Evolutionary conservation across 345 rosid genomes (phyloP), one percentile per base, ranked within the genome.

Genomic region (Bretschneidera sinensis): DNA sequence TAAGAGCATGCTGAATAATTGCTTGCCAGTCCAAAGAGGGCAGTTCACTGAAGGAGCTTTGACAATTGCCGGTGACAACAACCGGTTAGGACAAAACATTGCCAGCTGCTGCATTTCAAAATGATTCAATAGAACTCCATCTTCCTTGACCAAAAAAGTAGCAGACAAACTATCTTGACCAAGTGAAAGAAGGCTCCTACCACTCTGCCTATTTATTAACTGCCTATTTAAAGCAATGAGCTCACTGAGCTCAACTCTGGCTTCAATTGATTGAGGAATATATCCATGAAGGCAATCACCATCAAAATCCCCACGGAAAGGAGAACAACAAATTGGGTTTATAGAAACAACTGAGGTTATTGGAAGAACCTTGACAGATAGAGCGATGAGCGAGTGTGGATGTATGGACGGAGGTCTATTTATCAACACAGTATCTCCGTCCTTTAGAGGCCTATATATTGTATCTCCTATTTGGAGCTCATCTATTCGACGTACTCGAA

Each of bases 241-340:
- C 74, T 90, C 97, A 1, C 31, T 75, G 0, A 94, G 92, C 86
- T 94, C 99, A 9, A 77, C 86, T 50, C 78, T 79, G 0, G 95
- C 72, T 35, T 78, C 84, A 35, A 94, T 63, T 0, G 97, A 86
- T 68, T 94, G 97, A 25, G 99, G 95, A 72, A 94, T 80, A 60
- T 85, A 94, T 14, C 99, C 99, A 52, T 94, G 99, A 23, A 94
- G 76, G 75, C 99, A 94, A 58, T 90, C 99, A 6, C 99, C 99
- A 58, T 94, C 99, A 53, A 94, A 94, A 72, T 94, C 99, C 10
- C 96, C 99, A 43, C 88, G 91, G 33, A 94, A 80, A 19, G 99
- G 99, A 18, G 85, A 55, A 64, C 99, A 94, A 24, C 89, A 84
- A 1, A 94, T 84, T 0, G 99, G 99, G 57, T 94, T 94, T 69